A percentile compares a stretch with the other conserved stretches of the same genome.
Conservation (phyloP, 257 asterid species). For the Knoxia roxburghii region DNA sequence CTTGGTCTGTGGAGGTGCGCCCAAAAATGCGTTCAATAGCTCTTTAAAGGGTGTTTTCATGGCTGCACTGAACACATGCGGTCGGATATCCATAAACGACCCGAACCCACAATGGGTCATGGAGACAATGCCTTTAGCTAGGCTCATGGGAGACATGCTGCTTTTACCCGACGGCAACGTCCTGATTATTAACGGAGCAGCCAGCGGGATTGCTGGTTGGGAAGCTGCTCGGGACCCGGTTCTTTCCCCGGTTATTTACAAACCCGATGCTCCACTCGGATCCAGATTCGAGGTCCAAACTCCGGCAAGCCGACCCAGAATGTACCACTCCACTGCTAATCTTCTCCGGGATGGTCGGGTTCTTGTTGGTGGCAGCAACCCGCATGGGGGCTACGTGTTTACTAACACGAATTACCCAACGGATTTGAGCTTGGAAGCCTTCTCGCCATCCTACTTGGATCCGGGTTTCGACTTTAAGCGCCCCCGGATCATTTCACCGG, state of each 20-base stretch:
- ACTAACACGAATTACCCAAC: conserved; percentile 23
- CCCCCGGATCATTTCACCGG: conserved; percentile 23
- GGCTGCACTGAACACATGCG: conserved; percentile 33
- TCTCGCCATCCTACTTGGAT: conserved; percentile 33
- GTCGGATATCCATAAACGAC: conserved; percentile 30
- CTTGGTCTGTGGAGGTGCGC: conserved; percentile 47
- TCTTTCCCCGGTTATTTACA: conserved; percentile 31
- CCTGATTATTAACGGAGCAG: conserved; percentile 37
- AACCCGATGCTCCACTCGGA: conserved; percentile 8
- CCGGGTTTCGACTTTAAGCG: background rate
- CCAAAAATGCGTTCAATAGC: conserved; percentile 23
- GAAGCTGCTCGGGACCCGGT: conserved; percentile 30
- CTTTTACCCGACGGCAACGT: conserved; percentile 35
- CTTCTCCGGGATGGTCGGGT: conserved; percentile 39
- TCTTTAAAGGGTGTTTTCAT: conserved; percentile 15
- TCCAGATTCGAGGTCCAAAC: conserved; percentile 25
- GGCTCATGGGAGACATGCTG: conserved; percentile 50
- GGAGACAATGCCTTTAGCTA: conserved; percentile 43
- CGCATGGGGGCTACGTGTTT: conserved; percentile 21
- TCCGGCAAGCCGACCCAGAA: conserved; percentile 22
- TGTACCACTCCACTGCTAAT: conserved; percentile 43
- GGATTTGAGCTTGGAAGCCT: conserved; percentile 30
- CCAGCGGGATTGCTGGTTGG: conserved; percentile 36
- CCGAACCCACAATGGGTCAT: conserved; percentile 38
- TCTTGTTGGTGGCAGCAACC: conserved; percentile 42